These are phyloP conservation scores for Orbilia brochopaga DNA, from an alignment of 2,329 filamentous ascomycete genomes.

Conservation along the genomic window DNA sequence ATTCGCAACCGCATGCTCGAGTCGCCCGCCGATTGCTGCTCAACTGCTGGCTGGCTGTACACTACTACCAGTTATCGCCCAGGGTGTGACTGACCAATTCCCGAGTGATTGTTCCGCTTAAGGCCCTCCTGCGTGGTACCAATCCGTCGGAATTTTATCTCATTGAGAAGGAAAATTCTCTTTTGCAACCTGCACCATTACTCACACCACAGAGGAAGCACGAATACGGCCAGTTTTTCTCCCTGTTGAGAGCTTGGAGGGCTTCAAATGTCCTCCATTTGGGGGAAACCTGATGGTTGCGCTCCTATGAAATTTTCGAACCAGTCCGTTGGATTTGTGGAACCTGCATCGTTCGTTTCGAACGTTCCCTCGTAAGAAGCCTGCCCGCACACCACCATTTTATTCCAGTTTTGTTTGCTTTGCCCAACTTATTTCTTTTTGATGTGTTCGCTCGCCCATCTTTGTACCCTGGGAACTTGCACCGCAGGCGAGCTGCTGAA, in stretches of 20 bases:
- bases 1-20: constrained; percentile 33
- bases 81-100: constrained; percentile 50
- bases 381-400: constrained; percentile 11
- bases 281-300: constrained; percentile 37
- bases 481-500: too few relatives aligned
- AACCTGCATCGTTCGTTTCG: constrained; percentile 43
- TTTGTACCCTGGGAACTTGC: neutral
- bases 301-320: constrained; percentile 45
- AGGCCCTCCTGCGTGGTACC: constrained; percentile 39
- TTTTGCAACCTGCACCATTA: constrained; percentile 39
- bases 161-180: constrained; percentile 41
- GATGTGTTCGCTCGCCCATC: constrained; percentile 12
- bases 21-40: constrained; percentile 34
- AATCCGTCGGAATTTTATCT: constrained; percentile 35
- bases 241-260: constrained; percentile 23
- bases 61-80: constrained; percentile 30
- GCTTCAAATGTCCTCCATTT: constrained; percentile 49
- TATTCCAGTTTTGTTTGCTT: constrained; percentile 9
- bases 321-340: constrained; percentile 46
- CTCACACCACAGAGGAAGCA: constrained; percentile 13
- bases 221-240: constrained; percentile 32
- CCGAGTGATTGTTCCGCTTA: constrained; percentile 50
- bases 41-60: constrained; percentile 33
- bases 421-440: constrained; percentile 14
- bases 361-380: constrained; percentile 46